Conservation (phyloP, 441 rosid species). For the Viola pubescens region DNA sequence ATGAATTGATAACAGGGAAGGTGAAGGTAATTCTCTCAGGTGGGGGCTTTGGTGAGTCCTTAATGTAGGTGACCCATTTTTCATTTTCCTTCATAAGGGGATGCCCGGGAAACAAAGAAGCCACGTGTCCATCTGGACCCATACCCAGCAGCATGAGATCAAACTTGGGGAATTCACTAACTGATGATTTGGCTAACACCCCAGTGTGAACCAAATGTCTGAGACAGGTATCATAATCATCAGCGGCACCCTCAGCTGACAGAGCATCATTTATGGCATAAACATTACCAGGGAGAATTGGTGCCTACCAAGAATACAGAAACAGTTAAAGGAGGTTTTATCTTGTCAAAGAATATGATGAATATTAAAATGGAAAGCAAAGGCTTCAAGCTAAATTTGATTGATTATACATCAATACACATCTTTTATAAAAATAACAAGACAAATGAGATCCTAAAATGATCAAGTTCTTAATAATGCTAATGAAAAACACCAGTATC, state of each 20-base stretch:
- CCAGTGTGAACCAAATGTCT: conserved; percentile 43
- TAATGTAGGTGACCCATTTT: conserved; percentile 69
- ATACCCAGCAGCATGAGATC: conserved; percentile 84
- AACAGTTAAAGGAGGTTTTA: not conserved
- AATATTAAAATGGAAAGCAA: not conserved
- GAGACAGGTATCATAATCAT: conserved; percentile 71
- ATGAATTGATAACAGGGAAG: conserved; percentile 76
- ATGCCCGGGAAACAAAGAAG: conserved; percentile 80
- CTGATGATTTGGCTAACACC: conserved; percentile 37
- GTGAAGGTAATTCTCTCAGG: conserved; percentile 79
- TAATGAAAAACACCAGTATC: too few relatives aligned
- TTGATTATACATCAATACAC: not conserved
- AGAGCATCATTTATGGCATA: conserved; percentile 70
- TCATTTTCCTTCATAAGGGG: conserved; percentile 48
- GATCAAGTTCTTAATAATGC: too few relatives aligned
- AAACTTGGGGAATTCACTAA: conserved; percentile 61
- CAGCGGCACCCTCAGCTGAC: conserved; percentile 77
- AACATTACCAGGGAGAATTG: conserved; percentile 55
- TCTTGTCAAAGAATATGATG: not conserved
- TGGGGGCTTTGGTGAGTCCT: conserved; percentile 85
- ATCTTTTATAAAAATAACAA: not conserved
- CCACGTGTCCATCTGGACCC: conserved; percentile 95
- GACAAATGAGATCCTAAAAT: too few relatives aligned
- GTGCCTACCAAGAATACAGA: conserved; percentile 36
- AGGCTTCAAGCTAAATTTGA: not conserved